phyloP scores from a whole-genome alignment of 2,329 filamentous ascomycete genomes.

The Phoma sp. region DNA sequence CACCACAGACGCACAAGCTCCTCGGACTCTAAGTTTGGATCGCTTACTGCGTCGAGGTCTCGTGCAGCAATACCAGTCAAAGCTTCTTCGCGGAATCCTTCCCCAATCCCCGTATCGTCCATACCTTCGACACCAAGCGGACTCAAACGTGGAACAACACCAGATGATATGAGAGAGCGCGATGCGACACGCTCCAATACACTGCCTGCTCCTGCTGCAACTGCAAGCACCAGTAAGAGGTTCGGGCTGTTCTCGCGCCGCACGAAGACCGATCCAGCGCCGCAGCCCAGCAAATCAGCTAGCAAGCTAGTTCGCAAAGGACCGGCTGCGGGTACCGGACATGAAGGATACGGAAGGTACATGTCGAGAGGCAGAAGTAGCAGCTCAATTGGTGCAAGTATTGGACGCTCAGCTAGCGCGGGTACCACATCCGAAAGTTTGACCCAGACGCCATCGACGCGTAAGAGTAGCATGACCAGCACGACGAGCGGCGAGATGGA shows the following conservation, averaged over 20 bases:
- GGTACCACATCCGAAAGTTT: slow-evolving; percentile 47
- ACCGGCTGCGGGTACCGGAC: slow-evolving; percentile 88
- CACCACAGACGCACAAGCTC: slow-evolving; percentile 60
- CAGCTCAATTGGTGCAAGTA: slow-evolving; percentile 59
- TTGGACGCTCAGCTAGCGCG: slow-evolving; percentile 54
- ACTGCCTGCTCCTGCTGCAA: slow-evolving; percentile 53
- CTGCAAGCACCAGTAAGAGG: slow-evolving; percentile 62
- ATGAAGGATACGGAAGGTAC: slow-evolving; percentile 80
- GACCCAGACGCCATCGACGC: slow-evolving; percentile 43
- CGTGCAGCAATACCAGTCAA: slow-evolving; percentile 37
- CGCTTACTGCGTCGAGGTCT: slow-evolving; percentile 23
- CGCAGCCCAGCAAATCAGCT: slow-evolving; percentile 62
- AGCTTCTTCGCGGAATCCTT: slow-evolving; percentile 46
- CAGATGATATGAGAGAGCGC: slow-evolving; percentile 48
- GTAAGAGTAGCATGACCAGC: slow-evolving; percentile 53
- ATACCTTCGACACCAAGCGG: slow-evolving; percentile 31
- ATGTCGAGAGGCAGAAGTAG: slow-evolving; percentile 70
- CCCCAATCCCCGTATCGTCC: slow-evolving; percentile 45
- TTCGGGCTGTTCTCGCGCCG: slow-evolving; percentile 81
- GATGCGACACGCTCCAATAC: slow-evolving; percentile 41
- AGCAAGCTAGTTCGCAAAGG: slow-evolving; percentile 68
- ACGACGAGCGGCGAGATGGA: slow-evolving; percentile 52
- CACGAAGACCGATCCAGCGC: slow-evolving; percentile 66
- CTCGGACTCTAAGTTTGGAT: slow-evolving; percentile 47
- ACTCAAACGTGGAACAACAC: slow-evolving; percentile 43